Evolutionary conservation across 2,329 filamentous ascomycete species (phyloP), one percentile per base, ranked within the genome.

Genomic region (Pseudogymnoascus sp.): DNA sequence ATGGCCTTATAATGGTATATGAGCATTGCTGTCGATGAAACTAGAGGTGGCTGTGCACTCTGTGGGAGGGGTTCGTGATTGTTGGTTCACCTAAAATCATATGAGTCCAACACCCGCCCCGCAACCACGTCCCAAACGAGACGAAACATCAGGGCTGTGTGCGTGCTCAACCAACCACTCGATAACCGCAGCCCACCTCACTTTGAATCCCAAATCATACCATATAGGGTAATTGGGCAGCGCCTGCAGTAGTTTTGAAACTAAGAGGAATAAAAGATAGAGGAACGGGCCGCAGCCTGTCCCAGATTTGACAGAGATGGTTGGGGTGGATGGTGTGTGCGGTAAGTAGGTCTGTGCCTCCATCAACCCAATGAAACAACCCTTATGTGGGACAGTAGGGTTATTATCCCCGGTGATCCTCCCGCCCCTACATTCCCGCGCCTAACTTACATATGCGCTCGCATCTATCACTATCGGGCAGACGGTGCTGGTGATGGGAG

Each of bases 401-500:
- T n/a, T n/a, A n/a, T n/a, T n/a, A n/a, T n/a, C n/a, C n/a, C n/a
- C n/a, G n/a, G n/a, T n/a, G n/a, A n/a, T n/a, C n/a, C n/a, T n/a
- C n/a, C n/a, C n/a, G n/a, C n/a, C n/a, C n/a, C n/a, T n/a, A n/a
- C n/a, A n/a, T n/a, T n/a, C n/a, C n/a, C n/a, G n/a, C n/a, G n/a
- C n/a, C n/a, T n/a, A n/a, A n/a, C n/a, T n/a, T n/a, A n/a, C n/a
- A n/a, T n/a, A n/a, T n/a, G n/a, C n/a, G n/a, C 72, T 75, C 5
- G 43, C 43, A 50, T 50, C 43, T n/a, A 50, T 50, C 43, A 28
- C 43, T n/a, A 28, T 28, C 43, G 43, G 43, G 12, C 75, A 80
- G 60, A 79, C 76, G 0, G 76, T 82, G 2, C 71, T 81, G 0
- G 75, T 83, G 5, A 76, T 82, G 14, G 81, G 81, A 0, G 80